A percentile compares a stretch with the other conserved stretches of the same genome.
Evolutionary conservation across 768 basidiomycete genomes (phyloP).

Genomic region (Mycena floridula): DNA sequence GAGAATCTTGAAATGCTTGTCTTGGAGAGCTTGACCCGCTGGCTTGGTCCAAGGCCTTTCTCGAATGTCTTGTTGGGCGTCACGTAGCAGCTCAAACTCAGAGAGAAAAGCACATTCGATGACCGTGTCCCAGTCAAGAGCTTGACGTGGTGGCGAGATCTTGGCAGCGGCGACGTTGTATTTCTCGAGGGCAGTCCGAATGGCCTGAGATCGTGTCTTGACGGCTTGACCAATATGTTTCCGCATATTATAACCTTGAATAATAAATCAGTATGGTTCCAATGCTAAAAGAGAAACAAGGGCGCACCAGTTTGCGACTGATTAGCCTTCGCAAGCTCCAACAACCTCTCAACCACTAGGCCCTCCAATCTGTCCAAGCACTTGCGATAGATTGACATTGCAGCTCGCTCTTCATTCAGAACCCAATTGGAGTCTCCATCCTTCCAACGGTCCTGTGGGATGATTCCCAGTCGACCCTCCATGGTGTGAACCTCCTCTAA

Average conservation of each 20-base stretch:
- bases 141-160: background rate
- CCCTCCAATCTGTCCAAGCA: slow-evolving; percentile 13
- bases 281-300: background rate
- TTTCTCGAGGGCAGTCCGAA: too few relatives aligned
- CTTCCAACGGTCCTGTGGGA: slow-evolving; percentile 7
- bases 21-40: background rate
- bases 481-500: background rate
- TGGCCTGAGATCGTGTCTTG: too few relatives aligned
- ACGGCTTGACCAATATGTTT: background rate
- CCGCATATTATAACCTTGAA: background rate
- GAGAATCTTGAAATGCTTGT: background rate
- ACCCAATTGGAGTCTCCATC: slow-evolving; percentile 11
- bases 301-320: slow-evolving; percentile 10
- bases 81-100: background rate
- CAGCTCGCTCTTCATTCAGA: slow-evolving; percentile 3
- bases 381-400: slow-evolving; percentile 5
- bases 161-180: background rate
- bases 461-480: background rate
- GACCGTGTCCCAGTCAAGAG: background rate
- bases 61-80: background rate
- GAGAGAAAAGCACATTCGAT: background rate
- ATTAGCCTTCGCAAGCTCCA: slow-evolving; percentile 13
- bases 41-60: background rate
- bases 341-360: slow-evolving; percentile 11
- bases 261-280: background rate